Conservation (phyloP, 2,329 filamentous ascomycete species). For the Penicillium olsonii region DNA sequence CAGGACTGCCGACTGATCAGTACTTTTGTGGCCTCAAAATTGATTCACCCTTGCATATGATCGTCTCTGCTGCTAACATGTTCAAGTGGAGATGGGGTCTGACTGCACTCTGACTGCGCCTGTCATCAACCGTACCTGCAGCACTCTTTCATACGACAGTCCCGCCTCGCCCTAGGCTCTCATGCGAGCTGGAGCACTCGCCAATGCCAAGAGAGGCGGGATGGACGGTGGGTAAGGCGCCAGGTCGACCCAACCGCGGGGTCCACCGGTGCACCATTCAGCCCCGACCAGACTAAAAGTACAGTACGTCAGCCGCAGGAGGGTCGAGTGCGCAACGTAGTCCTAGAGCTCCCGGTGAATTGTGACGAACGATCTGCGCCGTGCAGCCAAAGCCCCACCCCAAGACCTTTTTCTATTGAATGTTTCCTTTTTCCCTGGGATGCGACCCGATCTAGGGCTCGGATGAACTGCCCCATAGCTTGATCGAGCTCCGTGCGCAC, state of each 20-base stretch:
- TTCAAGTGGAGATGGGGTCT: slow-evolving; percentile 6
- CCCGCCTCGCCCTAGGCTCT: neutral
- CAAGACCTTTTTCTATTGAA: slow-evolving; percentile 6
- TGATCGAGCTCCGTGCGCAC: neutral
- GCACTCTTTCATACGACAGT: slow-evolving; percentile 2
- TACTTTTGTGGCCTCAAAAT: neutral
- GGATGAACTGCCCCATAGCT: slow-evolving; percentile 1
- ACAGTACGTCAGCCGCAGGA: slow-evolving; percentile 16
- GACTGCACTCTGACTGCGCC: slow-evolving; percentile 7
- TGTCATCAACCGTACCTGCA: slow-evolving; percentile 22
- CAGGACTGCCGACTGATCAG: neutral
- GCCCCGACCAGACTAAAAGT: slow-evolving; percentile 8
- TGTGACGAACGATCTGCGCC: slow-evolving; percentile 7
- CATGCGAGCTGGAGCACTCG: neutral
- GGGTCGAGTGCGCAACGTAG: slow-evolving; percentile 13
- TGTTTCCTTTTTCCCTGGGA: slow-evolving; percentile 3
- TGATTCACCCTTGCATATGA: slow-evolving; percentile 21
- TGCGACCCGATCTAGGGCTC: slow-evolving; percentile 12
- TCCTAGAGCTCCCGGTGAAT: slow-evolving; percentile 10
- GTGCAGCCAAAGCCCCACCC: neutral
- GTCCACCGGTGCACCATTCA: neutral
- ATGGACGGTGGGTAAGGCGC: neutral
- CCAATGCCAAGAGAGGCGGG: neutral
- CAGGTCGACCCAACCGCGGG: neutral
- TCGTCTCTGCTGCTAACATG: slow-evolving; percentile 13